phyloP scores from a whole-genome alignment of 2,329 filamentous ascomycete genomes.

The Diatrype stigma region DNA sequence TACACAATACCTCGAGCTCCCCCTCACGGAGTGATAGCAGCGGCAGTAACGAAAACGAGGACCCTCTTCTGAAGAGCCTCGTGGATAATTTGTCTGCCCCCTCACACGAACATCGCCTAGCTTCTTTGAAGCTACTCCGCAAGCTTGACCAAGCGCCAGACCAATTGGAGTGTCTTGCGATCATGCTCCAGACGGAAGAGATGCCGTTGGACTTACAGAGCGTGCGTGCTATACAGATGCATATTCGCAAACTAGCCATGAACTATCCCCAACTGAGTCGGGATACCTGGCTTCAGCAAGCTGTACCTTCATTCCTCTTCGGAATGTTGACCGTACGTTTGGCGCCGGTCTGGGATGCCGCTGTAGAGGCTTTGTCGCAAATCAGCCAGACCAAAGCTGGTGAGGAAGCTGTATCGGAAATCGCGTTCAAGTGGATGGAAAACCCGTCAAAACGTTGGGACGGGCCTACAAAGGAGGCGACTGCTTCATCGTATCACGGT shows the following conservation, averaged over 20 bases:
- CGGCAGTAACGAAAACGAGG: constrained; percentile 51
- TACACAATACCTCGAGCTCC: constrained; percentile 19
- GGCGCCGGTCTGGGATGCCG: constrained; percentile 83
- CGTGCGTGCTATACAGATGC: constrained; percentile 74
- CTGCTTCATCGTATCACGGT: constrained; percentile 32
- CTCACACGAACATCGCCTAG: constrained; percentile 69
- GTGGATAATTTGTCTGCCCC: constrained; percentile 70
- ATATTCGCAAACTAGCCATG: constrained; percentile 71
- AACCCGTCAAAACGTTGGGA: constrained; percentile 52
- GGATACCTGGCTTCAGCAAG: constrained; percentile 62
- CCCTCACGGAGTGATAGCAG: constrained; percentile 28
- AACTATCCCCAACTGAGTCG: constrained; percentile 57
- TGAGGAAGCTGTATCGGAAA: constrained; percentile 66
- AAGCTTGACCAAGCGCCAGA: constrained; percentile 50
- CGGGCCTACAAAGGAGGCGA: constrained; percentile 32
- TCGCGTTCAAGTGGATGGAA: constrained; percentile 76
- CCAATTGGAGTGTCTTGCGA: constrained; percentile 48
- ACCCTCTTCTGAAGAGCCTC: constrained; percentile 60
- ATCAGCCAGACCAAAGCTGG: constrained; percentile 67
- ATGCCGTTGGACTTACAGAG: constrained; percentile 74
- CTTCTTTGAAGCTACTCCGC: constrained; percentile 68
- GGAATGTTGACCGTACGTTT: constrained; percentile 84
- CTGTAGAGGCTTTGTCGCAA: constrained; percentile 68
- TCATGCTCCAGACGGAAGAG: constrained; percentile 76
- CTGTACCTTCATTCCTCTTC: constrained; percentile 80